These are phyloP conservation scores for Candida labiduridarum DNA, from an alignment of 1,139 yeast species.

Conservation along the genomic window DNA sequence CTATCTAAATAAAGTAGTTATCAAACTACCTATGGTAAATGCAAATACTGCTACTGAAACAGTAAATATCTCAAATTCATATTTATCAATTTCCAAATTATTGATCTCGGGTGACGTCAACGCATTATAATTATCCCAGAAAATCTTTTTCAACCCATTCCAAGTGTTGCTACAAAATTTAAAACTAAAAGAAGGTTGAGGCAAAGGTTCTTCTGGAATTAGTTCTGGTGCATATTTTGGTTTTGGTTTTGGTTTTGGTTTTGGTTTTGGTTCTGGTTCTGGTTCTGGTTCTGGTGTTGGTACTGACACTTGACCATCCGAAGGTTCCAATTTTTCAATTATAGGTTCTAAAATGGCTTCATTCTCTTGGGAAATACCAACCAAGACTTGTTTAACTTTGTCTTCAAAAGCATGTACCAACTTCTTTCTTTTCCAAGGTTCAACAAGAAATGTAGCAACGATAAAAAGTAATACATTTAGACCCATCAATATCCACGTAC, in stretches of 20 bases:
- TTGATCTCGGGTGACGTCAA: slow-evolving; percentile 22
- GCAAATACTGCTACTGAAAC: slow-evolving; percentile 22
- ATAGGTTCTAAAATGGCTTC: slow-evolving; percentile 16
- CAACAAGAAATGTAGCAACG: slow-evolving; percentile 82
- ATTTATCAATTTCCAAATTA: slow-evolving; percentile 24
- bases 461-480: slow-evolving; percentile 77
- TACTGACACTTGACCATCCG: slow-evolving; percentile 7
- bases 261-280: not conserved
- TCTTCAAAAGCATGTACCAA: slow-evolving; percentile 83
- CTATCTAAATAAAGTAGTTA: slow-evolving; percentile 18
- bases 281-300: not conserved
- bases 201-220: not conserved
- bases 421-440: slow-evolving; percentile 90
- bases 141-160: slow-evolving; percentile 19
- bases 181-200: slow-evolving; percentile 2
- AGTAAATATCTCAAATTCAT: slow-evolving; percentile 26
- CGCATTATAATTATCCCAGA: slow-evolving; percentile 20
- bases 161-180: slow-evolving; percentile 17
- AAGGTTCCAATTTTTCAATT: slow-evolving; percentile 14
- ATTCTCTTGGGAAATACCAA: slow-evolving; percentile 24
- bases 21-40: slow-evolving; percentile 25
- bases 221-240: not conserved
- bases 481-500: slow-evolving; percentile 90
- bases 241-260: not conserved
- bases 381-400: slow-evolving; percentile 63